These are phyloP conservation scores for Venturia effusa DNA, from an alignment of 2,329 filamentous ascomycete genomes.

Conservation along the genomic window DNA sequence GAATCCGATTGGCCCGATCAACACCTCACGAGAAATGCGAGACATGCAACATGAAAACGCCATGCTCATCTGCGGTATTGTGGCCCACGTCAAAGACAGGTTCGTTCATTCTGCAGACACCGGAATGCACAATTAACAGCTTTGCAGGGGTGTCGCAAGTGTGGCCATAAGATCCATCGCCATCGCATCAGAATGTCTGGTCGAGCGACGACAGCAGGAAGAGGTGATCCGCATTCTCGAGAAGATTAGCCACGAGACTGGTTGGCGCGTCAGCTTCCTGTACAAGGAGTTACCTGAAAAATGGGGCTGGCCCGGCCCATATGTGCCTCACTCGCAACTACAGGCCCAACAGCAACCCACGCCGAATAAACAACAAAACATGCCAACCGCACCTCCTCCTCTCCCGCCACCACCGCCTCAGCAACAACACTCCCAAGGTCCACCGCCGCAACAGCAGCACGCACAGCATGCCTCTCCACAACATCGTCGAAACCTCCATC, in stretches of 20 bases:
- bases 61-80: conserved; percentile 79
- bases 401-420: conserved; percentile 14
- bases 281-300: conserved; percentile 59
- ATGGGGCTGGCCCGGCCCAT: conserved; percentile 55
- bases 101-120: conserved; percentile 21
- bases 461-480: conserved; percentile 3
- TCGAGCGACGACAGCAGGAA: conserved; percentile 59
- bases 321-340: conserved; percentile 7
- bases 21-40: conserved; percentile 54
- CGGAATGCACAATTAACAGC: conserved; percentile 11
- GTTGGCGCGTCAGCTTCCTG: conserved; percentile 67
- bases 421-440: conserved; percentile 11
- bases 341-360: conserved; percentile 14
- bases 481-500: conserved; percentile 15
- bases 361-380: conserved; percentile 1
- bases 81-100: conserved; percentile 72
- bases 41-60: conserved; percentile 63
- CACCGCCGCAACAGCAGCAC: conserved; percentile 10
- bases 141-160: conserved; percentile 54
- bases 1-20: conserved; percentile 55
- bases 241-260: conserved; percentile 62
- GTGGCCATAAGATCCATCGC: conserved; percentile 71
- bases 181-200: conserved; percentile 65
- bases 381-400: neutral
- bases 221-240: conserved; percentile 71